Evolutionary conservation across 2,329 filamentous ascomycete species (phyloP).

Genomic region (Bertia moriformis): DNA sequence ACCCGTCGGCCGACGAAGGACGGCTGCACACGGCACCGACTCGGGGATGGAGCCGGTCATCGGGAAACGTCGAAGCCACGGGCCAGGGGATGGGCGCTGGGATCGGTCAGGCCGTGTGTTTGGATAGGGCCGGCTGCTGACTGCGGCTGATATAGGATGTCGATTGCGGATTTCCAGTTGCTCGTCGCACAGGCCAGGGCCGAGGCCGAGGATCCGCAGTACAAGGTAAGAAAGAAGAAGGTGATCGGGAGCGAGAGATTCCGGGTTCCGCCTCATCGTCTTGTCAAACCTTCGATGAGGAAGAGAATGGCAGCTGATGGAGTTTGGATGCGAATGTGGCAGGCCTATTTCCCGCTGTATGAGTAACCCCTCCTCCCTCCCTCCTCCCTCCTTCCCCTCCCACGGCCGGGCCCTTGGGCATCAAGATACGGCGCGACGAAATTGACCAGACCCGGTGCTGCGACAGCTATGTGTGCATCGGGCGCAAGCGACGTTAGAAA

Average conservation of each 20-base stretch:
- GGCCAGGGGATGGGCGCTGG: too few relatives aligned
- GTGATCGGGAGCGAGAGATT: too few relatives aligned
- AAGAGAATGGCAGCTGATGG: constrained; percentile 1
- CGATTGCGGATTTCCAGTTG: constrained; percentile 38
- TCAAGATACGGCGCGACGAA: constrained; percentile 3
- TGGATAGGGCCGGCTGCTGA: constrained; percentile 4
- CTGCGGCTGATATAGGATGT: constrained; percentile 26
- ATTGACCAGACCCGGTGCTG: constrained; percentile 3
- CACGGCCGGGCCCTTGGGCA: neutral
- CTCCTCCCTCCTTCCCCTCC: neutral
- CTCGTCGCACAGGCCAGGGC: constrained; percentile 37
- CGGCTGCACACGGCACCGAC: too few relatives aligned
- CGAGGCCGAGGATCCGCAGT: constrained; percentile 34
- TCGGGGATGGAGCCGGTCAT: too few relatives aligned
- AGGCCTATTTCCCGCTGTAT: constrained; percentile 49
- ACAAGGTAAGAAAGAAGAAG: constrained; percentile 36
- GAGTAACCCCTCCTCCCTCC: neutral
- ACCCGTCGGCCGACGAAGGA: too few relatives aligned
- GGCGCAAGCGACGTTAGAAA: constrained; percentile 32
- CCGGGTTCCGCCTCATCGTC: neutral
- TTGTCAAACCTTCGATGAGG: neutral
- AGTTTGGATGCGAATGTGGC: constrained; percentile 4
- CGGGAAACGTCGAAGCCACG: too few relatives aligned
- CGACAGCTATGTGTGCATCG: constrained; percentile 47
- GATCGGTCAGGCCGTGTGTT: too few relatives aligned